Percentiles rank a stretch among this genome's conserved stretches.
Conservation (phyloP, 2,329 filamentous ascomycete species). For the Beauveria sp. region DNA sequence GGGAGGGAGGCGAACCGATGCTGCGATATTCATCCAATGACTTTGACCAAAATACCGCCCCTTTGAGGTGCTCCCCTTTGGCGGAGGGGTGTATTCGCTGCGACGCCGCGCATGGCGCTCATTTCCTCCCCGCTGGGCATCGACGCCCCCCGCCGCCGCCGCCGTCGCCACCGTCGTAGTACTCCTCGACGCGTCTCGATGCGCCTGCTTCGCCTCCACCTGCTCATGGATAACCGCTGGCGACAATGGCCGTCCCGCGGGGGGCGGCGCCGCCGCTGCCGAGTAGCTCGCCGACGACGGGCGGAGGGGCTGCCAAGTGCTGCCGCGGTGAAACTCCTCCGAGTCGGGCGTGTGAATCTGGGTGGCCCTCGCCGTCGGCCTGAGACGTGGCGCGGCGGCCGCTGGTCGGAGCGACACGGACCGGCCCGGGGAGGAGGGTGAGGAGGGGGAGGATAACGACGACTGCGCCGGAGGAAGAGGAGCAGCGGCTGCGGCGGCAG, state of each 20-base stretch:
- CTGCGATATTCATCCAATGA: conserved; percentile 41
- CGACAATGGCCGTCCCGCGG: too few relatives aligned
- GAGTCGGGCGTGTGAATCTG: background rate
- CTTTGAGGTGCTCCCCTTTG: conserved; percentile 32
- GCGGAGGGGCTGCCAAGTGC: background rate
- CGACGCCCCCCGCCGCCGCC: background rate
- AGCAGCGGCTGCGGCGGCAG: background rate
- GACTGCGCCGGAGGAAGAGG: background rate
- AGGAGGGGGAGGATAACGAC: background rate
- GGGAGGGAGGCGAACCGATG: conserved; percentile 25
- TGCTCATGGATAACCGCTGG: too few relatives aligned
- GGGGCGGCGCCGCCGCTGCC: too few relatives aligned
- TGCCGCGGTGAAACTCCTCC: background rate
- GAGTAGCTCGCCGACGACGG: background rate
- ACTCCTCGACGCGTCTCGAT: too few relatives aligned
- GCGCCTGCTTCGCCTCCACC: too few relatives aligned
- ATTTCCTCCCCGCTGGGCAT: background rate
- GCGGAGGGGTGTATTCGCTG: conserved; percentile 12
- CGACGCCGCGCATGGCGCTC: background rate
- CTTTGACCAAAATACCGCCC: conserved; percentile 39
- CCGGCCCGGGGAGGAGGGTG: background rate
- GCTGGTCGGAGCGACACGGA: background rate
- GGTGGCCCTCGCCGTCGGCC: background rate
- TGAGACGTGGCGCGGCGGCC: background rate
- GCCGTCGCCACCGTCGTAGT: too few relatives aligned